Conservation (phyloP, 2,329 filamentous ascomycete species). For the Zasmidium citrigriseum region DNA sequence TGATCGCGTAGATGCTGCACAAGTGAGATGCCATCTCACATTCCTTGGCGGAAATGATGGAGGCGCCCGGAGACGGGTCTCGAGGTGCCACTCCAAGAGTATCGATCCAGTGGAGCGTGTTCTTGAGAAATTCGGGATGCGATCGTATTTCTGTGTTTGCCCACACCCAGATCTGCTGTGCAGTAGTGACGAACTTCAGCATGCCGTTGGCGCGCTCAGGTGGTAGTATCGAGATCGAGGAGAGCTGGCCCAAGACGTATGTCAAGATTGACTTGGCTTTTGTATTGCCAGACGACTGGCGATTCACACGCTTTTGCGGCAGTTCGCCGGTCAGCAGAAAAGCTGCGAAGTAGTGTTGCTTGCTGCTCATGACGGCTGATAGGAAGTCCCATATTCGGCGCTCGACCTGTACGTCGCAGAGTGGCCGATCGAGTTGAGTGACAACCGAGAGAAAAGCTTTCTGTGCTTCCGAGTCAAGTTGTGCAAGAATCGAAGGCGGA, state of each 20-base stretch:
- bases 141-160: slow-evolving; percentile 78
- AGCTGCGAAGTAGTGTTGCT: slow-evolving; percentile 95
- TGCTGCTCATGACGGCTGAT: slow-evolving; percentile 79
- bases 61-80: slow-evolving; percentile 28
- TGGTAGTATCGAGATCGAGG: slow-evolving; percentile 62
- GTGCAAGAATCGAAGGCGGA: slow-evolving; percentile 89
- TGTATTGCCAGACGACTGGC: slow-evolving; percentile 53
- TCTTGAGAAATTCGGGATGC: slow-evolving; percentile 71
- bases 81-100: slow-evolving; percentile 54
- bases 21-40: slow-evolving; percentile 72
- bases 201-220: slow-evolving; percentile 71
- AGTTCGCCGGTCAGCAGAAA: slow-evolving; percentile 87
- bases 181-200: slow-evolving; percentile 81
- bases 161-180: slow-evolving; percentile 96
- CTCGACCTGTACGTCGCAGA: slow-evolving; percentile 65
- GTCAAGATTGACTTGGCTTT: slow-evolving; percentile 68
- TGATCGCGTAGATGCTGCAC: slow-evolving; percentile 86
- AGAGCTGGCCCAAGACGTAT: slow-evolving; percentile 70
- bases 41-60: slow-evolving; percentile 38
- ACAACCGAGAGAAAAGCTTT: slow-evolving; percentile 81
- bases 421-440: slow-evolving; percentile 73
- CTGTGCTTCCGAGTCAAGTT: slow-evolving; percentile 78
- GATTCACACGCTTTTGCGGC: slow-evolving; percentile 65
- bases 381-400: slow-evolving; percentile 81
- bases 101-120: slow-evolving; percentile 70